A percentile compares a stretch with the other conserved stretches of the same genome.
phyloP scores from a whole-genome alignment of 2,329 filamentous ascomycete genomes.

The Stagonosporopsis cucurbitacearum region DNA sequence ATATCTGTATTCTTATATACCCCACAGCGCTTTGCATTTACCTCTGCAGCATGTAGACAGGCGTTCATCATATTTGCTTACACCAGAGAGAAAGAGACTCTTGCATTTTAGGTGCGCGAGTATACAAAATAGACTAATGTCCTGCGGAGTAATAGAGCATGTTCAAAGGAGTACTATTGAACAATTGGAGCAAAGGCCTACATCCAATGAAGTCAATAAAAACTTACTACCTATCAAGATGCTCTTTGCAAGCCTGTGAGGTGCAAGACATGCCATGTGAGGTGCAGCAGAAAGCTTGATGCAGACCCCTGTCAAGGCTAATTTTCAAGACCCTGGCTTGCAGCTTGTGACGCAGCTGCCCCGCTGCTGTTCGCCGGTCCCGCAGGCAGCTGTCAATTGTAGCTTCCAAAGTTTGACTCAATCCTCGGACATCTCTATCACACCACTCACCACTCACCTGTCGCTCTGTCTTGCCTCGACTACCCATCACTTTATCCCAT shows the following conservation, averaged over 20 bases:
- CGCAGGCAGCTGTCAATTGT: conserved; percentile 16
- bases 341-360: conserved; percentile 13
- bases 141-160: background rate
- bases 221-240: background rate
- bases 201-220: too few species aligned
- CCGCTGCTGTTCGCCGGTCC: conserved; percentile 12
- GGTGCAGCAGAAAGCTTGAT: background rate
- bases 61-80: conserved; percentile 1
- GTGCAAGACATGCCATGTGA: background rate
- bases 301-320: conserved; percentile 11
- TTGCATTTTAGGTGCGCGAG: conserved; percentile 9
- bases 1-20: conserved; percentile 20
- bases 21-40: conserved; percentile 15
- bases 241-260: background rate
- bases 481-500: background rate
- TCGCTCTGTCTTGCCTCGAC: background rate
- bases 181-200: background rate
- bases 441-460: background rate
- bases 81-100: conserved; percentile 2
- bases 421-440: background rate
- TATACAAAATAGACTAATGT: conserved; percentile 20
- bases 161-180: background rate
- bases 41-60: conserved; percentile 4
- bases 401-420: conserved; percentile 20
- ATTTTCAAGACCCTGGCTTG: conserved; percentile 12